A percentile compares a stretch with the other conserved stretches of the same genome.
phyloP scores from a whole-genome alignment of 176 grass and related monocot species.

The Oryza coarctata region DNA sequence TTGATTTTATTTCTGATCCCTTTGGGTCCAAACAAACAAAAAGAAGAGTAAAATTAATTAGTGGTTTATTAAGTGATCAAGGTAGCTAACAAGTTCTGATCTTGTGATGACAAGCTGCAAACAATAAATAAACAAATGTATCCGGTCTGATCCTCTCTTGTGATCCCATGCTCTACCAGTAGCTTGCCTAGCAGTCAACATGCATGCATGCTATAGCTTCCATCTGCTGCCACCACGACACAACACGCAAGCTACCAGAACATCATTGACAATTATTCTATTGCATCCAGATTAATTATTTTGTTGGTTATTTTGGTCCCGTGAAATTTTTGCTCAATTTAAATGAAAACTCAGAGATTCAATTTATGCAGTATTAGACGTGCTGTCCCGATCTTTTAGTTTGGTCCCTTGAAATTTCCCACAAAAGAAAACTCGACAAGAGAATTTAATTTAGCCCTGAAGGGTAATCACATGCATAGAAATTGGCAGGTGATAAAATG shows the following conservation, averaged over 20 bases:
- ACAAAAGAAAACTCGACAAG: background rate
- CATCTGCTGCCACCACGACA: constrained; percentile 38
- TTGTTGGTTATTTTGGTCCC: background rate
- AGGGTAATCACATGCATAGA: background rate
- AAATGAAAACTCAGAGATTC: background rate
- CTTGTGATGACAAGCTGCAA: constrained; percentile 40
- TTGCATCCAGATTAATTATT: background rate
- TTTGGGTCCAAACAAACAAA: background rate
- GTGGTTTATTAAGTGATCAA: constrained; percentile 1
- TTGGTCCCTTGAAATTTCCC: background rate
- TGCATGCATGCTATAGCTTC: constrained; percentile 15
- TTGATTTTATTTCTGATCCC: background rate
- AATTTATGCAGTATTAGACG: too few species aligned
- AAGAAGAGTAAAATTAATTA: background rate
- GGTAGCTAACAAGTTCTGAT: background rate
- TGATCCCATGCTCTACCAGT: constrained; percentile 31
- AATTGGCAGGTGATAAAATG: background rate
- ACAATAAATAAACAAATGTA: constrained; percentile 42
- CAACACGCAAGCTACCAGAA: constrained; percentile 23
- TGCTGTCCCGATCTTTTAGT: background rate
- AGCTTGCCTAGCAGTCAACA: constrained; percentile 24
- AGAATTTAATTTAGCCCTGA: background rate
- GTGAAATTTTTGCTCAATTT: background rate
- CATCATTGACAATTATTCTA: constrained; percentile 9
- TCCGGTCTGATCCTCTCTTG: constrained; percentile 24